phyloP scores from a whole-genome alignment of 768 basidiomycete genomes.

The Sporobolomyces pararoseus region DNA sequence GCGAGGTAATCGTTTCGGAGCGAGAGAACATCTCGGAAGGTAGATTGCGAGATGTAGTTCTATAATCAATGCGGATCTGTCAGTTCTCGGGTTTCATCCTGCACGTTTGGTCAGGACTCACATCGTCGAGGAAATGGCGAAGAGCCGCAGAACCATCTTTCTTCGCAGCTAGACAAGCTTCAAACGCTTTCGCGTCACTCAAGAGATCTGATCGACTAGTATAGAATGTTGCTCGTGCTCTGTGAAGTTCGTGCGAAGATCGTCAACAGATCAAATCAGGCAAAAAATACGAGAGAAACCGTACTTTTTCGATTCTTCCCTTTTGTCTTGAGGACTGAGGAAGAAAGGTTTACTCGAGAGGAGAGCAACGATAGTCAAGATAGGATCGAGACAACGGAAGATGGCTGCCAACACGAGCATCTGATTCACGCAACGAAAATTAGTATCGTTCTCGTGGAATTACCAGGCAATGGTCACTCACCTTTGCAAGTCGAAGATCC shows the following conservation, averaged over 20 bases:
- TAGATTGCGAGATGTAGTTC: slow-evolving; percentile 76
- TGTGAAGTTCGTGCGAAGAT: slow-evolving; percentile 46
- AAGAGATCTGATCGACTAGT: slow-evolving; percentile 75
- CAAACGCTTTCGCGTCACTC: slow-evolving; percentile 73
- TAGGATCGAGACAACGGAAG: slow-evolving; percentile 75
- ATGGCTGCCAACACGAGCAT: slow-evolving; percentile 82
- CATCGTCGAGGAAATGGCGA: slow-evolving; percentile 69
- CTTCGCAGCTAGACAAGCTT: slow-evolving; percentile 52
- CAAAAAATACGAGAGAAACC: slow-evolving; percentile 44
- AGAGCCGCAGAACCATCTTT: slow-evolving; percentile 55
- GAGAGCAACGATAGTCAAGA: slow-evolving; percentile 74
- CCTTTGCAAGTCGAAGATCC: slow-evolving; percentile 82
- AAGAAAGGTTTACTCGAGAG: slow-evolving; percentile 87
- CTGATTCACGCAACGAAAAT: slow-evolving; percentile 49
- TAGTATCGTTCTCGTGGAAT: not conserved
- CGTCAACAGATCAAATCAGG: not conserved
- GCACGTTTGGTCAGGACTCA: slow-evolving; percentile 37
- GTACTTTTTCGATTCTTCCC: slow-evolving; percentile 72
- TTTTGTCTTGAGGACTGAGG: slow-evolving; percentile 70
- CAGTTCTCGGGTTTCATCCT: not conserved
- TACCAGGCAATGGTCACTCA: slow-evolving; percentile 44
- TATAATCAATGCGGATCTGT: slow-evolving; percentile 46
- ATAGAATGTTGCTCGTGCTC: slow-evolving; percentile 68
- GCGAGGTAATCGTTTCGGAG: slow-evolving; percentile 73
- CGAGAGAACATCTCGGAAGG: slow-evolving; percentile 71